phyloP scores from a whole-genome alignment of 306 rosid species.

The Nissolia schottii region DNA sequence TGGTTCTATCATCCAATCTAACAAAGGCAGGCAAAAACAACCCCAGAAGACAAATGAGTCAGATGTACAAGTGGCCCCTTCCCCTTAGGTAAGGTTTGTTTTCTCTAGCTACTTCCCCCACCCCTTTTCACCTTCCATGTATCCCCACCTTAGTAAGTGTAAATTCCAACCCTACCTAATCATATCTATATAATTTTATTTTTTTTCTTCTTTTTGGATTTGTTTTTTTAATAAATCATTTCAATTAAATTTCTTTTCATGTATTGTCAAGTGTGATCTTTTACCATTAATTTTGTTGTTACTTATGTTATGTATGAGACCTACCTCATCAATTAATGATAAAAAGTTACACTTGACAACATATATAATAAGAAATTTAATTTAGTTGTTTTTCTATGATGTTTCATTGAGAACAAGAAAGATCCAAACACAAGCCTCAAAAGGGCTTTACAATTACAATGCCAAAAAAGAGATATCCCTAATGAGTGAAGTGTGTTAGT shows the following conservation, averaged over 20 bases:
- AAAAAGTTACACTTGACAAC: too few species aligned
- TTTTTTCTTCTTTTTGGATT: background rate
- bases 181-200: slow-evolving; percentile 9
- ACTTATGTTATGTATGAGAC: too few species aligned
- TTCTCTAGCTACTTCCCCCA: background rate
- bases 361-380: too few species aligned
- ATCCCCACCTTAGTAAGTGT: slow-evolving; percentile 6
- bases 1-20: background rate
- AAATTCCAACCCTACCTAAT: slow-evolving; percentile 33
- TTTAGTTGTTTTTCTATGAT: too few species aligned
- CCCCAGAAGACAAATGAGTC: slow-evolving; percentile 17
- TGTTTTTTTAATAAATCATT: too few species aligned
- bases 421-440: slow-evolving; percentile 11
- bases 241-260: too few species aligned
- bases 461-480: slow-evolving; percentile 22
- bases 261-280: too few species aligned
- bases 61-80: background rate
- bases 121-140: slow-evolving; percentile 27
- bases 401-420: background rate
- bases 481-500: slow-evolving; percentile 8
- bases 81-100: too few species aligned
- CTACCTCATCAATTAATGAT: too few species aligned
- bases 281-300: too few species aligned
- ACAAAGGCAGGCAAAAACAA: slow-evolving; percentile 11
- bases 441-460: slow-evolving; percentile 13